These are phyloP conservation scores for Suillus fuscotomentosus DNA, from an alignment of 768 basidiomycete genomes.

Conservation along the genomic window DNA sequence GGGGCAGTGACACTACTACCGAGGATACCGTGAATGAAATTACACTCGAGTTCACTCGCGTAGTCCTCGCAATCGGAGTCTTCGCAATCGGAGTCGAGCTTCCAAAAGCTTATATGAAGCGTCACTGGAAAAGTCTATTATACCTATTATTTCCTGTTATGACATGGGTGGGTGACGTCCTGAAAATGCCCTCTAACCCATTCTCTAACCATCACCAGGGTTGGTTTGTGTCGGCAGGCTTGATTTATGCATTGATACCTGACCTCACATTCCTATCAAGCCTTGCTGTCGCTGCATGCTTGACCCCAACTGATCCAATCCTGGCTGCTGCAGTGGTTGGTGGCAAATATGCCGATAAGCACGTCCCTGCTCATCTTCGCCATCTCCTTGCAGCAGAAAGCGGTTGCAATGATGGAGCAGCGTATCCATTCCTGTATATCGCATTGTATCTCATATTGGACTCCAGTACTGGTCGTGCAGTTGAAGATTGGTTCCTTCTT, in stretches of 20 bases:
- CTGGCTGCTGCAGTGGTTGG: constrained; percentile 62
- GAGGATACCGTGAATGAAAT: constrained; percentile 63
- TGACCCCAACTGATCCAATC: constrained; percentile 74
- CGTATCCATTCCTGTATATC: constrained; percentile 91
- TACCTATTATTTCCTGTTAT: constrained; percentile 83
- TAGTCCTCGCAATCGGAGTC: constrained; percentile 94
- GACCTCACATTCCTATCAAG: constrained; percentile 86
- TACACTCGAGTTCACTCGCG: constrained; percentile 85
- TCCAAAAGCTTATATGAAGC: constrained; percentile 90
- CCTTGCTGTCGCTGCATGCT: constrained; percentile 87
- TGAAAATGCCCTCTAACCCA: constrained; percentile 7
- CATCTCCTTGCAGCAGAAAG: constrained; percentile 70
- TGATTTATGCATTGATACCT: constrained; percentile 92
- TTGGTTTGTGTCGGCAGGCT: constrained; percentile 89
- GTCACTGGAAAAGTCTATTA: constrained; percentile 89
- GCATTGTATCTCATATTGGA: constrained; percentile 86
- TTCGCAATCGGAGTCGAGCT: constrained; percentile 98
- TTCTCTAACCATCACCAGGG: constrained; percentile 47
- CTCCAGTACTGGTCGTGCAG: constrained; percentile 52
- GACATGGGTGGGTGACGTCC: constrained; percentile 64
- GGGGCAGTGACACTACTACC: constrained; percentile 50
- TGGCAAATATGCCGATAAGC: constrained; percentile 97
- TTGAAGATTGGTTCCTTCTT: constrained; percentile 85
- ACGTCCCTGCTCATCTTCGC: constrained; percentile 83
- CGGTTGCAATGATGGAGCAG: constrained; percentile 96